Percentiles rank a stretch among this genome's conserved stretches.
These are phyloP conservation scores for Tricholoma sp. DNA, from an alignment of 768 basidiomycete species.

Conservation along the genomic window DNA sequence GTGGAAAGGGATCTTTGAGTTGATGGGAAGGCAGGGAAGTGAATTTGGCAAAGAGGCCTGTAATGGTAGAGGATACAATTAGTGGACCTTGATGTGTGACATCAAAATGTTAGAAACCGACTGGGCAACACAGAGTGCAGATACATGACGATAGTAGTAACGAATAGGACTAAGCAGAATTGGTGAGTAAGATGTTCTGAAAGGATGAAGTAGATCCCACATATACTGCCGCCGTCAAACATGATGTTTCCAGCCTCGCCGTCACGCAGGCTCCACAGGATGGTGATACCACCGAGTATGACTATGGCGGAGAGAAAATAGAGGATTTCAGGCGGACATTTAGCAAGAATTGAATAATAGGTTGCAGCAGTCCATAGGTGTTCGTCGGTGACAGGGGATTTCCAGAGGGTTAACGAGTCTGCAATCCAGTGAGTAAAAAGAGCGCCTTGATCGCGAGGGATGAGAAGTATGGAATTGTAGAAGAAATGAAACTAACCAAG, in stretches of 20 bases:
- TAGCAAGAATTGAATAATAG: constrained; percentile 77
- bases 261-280: constrained; percentile 75
- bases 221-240: constrained; percentile 89
- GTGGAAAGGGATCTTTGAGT: constrained; percentile 56
- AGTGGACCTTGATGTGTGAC: neutral
- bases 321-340: constrained; percentile 50
- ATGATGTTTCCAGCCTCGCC: constrained; percentile 79
- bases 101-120: constrained; percentile 30
- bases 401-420: constrained; percentile 89
- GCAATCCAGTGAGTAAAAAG: constrained; percentile 91
- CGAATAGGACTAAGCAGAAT: constrained; percentile 58
- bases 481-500: constrained; percentile 46
- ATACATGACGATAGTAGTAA: constrained; percentile 67
- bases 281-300: constrained; percentile 55
- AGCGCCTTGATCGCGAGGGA: constrained; percentile 44
- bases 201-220: constrained; percentile 38
- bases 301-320: constrained; percentile 56
- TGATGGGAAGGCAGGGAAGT: constrained; percentile 47
- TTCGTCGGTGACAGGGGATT: constrained; percentile 79
- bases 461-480: constrained; percentile 3
- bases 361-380: constrained; percentile 78
- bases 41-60: constrained; percentile 61
- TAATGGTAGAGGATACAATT: neutral
- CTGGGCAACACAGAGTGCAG: constrained; percentile 75
- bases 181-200: neutral